Evolutionary conservation across 202 grass and related monocot genomes (phyloP).

Genomic region (Musa balbisiana): DNA sequence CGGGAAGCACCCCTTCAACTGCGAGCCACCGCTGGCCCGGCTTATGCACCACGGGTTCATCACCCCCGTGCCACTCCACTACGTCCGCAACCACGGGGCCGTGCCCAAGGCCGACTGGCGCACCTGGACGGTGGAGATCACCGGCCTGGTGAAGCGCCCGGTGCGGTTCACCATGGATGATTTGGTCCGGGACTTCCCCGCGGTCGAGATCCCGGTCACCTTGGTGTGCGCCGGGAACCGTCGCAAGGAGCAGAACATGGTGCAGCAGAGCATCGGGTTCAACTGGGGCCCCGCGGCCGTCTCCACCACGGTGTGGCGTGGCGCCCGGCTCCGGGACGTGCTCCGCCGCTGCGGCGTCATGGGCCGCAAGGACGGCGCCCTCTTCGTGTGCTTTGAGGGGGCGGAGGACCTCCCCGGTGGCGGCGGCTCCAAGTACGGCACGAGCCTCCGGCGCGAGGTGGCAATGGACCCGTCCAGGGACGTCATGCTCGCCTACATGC

Average conservation of each 20-base stretch:
- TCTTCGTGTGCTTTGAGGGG: conserved; percentile 18
- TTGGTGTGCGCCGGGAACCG: conserved; percentile 20
- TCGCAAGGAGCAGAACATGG: conserved; percentile 27
- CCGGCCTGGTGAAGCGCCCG: conserved; percentile 13
- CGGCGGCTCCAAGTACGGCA: conserved; percentile 17
- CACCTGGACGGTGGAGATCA: conserved; percentile 20
- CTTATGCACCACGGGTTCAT: conserved; percentile 24
- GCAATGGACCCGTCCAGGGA: conserved; percentile 18
- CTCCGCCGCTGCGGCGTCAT: conserved; percentile 15
- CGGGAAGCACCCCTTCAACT: conserved; percentile 23
- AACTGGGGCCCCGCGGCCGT: conserved; percentile 18
- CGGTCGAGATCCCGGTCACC: conserved; percentile 19
- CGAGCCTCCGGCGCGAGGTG: conserved; percentile 20
- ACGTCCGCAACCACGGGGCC: conserved; percentile 24
- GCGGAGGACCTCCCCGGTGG: conserved; percentile 20
- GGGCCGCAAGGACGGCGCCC: conserved; percentile 7
- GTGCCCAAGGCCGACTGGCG: conserved; percentile 4
- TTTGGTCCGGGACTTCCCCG: conserved; percentile 1
- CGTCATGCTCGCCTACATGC: conserved; percentile 23
- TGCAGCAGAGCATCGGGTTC: conserved; percentile 18
- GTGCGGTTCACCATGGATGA: conserved; percentile 16
- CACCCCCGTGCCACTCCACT: conserved; percentile 11
- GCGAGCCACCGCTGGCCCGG: conserved; percentile 13
- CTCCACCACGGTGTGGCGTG: conserved; percentile 18
- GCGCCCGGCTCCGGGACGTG: conserved; percentile 17